Conservation (phyloP, 2,329 filamentous ascomycete genomes). For the Drechslerella dactyloides region DNA sequence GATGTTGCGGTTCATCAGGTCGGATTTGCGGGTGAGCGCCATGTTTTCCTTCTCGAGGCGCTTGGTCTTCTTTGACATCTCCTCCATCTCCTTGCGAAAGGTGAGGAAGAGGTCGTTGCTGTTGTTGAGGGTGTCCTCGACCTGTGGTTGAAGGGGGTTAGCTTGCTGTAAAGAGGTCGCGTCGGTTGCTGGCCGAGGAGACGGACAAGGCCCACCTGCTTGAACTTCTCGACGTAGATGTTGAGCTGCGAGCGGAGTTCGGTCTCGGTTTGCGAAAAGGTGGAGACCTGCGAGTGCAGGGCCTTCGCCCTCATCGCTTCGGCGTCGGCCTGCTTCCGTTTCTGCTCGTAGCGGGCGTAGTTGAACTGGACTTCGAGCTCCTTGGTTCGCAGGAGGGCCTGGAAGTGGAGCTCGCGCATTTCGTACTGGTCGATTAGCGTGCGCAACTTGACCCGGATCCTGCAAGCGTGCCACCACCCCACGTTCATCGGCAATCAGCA, state of each 20-base stretch:
- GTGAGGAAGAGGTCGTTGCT: slow-evolving; percentile 97
- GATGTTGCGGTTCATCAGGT: slow-evolving; percentile 91
- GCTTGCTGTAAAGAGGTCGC: slow-evolving; percentile 48
- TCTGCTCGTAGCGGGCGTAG: slow-evolving; percentile 83
- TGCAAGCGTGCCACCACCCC: too few relatives aligned
- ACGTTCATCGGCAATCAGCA: slow-evolving; percentile 16
- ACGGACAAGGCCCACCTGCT: slow-evolving; percentile 76
- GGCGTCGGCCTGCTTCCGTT: slow-evolving; percentile 83
- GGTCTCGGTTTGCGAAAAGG: slow-evolving; percentile 93
- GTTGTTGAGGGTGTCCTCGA: slow-evolving; percentile 97
- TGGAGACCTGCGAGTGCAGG: slow-evolving; percentile 87
- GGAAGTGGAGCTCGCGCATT: slow-evolving; percentile 90
- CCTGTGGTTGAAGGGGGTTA: slow-evolving; percentile 64
- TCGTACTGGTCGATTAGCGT: slow-evolving; percentile 97
- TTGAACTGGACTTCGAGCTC: slow-evolving; percentile 95
- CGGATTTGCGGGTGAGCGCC: slow-evolving; percentile 86
- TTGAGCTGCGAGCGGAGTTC: slow-evolving; percentile 94
- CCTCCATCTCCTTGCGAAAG: slow-evolving; percentile 98
- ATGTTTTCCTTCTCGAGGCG: slow-evolving; percentile 96
- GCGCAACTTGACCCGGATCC: slow-evolving; percentile 86
- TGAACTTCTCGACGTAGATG: slow-evolving; percentile 99
- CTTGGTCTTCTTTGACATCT: slow-evolving; percentile 99
- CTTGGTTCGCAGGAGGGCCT: slow-evolving; percentile 88
- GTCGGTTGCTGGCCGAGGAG: slow-evolving; percentile 51
- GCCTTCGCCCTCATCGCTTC: slow-evolving; percentile 81